Evolutionary conservation across 176 grass and related monocot species (phyloP).

Genomic region (Thinopyrum elongatum): DNA sequence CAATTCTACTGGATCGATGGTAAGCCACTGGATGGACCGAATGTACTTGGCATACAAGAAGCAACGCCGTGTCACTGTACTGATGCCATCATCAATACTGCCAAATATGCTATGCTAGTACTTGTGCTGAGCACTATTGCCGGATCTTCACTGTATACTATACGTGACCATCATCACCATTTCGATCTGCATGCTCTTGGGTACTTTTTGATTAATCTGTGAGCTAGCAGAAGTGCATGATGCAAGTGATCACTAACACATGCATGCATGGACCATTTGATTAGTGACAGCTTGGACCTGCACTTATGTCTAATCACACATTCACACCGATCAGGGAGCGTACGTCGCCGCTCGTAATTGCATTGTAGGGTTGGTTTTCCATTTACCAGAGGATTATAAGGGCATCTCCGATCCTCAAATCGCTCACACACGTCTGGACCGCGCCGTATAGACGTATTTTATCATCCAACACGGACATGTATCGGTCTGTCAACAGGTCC

Average conservation of each 20-base stretch:
- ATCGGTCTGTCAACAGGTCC: too few relatives aligned
- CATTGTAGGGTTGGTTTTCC: background rate
- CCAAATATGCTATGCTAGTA: background rate
- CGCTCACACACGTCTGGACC: too few relatives aligned
- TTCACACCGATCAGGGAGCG: background rate
- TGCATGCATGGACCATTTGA: background rate
- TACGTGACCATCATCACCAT: background rate
- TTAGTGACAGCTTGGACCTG: background rate
- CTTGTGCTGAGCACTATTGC: background rate
- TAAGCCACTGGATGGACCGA: background rate
- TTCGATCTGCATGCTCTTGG: background rate
- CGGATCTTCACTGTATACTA: background rate
- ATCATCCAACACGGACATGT: too few relatives aligned
- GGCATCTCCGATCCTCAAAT: too few relatives aligned
- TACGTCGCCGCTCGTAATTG: background rate
- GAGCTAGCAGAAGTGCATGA: background rate
- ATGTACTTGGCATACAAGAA: background rate
- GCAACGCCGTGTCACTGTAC: background rate
- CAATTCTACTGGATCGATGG: background rate
- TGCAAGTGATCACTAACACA: background rate
- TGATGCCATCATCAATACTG: background rate
- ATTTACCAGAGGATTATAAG: background rate
- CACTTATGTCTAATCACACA: background rate
- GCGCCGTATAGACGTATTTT: too few relatives aligned
- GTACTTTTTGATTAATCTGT: background rate